Conservation (phyloP, 73 alveolate genomes). For the Tetrahymena thermophila region DNA sequence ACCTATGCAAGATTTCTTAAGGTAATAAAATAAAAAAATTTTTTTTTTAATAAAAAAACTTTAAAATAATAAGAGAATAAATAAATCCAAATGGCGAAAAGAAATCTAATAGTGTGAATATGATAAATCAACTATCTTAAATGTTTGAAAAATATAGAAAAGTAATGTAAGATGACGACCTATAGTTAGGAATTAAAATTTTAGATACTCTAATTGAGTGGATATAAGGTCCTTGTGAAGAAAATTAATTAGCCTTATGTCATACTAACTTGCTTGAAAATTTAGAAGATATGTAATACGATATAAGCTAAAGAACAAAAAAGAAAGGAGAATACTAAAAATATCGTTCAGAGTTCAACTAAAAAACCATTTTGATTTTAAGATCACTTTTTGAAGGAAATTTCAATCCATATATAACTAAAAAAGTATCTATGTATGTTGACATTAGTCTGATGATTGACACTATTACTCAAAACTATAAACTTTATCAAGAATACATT, state of each 20-base stretch:
- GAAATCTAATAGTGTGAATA: not conserved
- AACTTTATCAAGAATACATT: not conserved
- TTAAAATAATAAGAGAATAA: not conserved
- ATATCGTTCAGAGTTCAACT: not conserved
- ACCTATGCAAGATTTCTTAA: not conserved
- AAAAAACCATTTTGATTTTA: not conserved
- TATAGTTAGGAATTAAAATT: not conserved
- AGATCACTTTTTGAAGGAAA: not conserved
- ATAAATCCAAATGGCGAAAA: not conserved
- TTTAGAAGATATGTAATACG: not conserved
- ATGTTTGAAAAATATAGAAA: not conserved
- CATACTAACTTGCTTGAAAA: not conserved
- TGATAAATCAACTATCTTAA: not conserved
- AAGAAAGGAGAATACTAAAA: not conserved
- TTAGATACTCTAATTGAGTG: not conserved
- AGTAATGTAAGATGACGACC: not conserved
- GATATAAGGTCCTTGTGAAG: constrained; percentile 1
- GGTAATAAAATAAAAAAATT: not conserved
- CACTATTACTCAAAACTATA: not conserved
- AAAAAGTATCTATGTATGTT: not conserved
- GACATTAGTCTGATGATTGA: not conserved
- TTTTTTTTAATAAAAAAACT: too few relatives aligned
- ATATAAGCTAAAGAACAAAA: not conserved
- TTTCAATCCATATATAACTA: not conserved
- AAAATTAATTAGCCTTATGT: not conserved